A percentile compares a stretch with the other conserved stretches of the same genome.
These are phyloP conservation scores for Lepraria neglecta DNA, from an alignment of 495 filamentous ascomycete genomes.

Conservation along the genomic window DNA sequence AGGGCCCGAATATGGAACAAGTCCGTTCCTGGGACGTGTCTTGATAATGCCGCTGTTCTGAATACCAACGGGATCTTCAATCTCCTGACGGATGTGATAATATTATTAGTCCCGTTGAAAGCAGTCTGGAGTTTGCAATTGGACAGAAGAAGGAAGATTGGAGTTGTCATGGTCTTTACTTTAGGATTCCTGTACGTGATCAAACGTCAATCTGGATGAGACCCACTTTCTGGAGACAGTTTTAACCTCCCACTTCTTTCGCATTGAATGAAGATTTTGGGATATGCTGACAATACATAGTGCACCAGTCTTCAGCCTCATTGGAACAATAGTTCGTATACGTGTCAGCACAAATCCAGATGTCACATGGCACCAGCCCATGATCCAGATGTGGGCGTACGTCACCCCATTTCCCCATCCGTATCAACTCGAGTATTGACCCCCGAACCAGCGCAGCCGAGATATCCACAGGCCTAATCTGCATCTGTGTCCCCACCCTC, in stretches of 20 bases:
- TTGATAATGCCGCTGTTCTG: slow-evolving; percentile 32
- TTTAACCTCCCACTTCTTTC: too few relatives aligned
- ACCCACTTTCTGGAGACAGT: not conserved
- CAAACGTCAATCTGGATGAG: not conserved
- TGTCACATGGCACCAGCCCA: slow-evolving; percentile 28
- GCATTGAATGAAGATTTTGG: too few relatives aligned
- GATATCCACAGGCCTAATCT: slow-evolving; percentile 22
- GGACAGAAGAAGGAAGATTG: slow-evolving; percentile 26
- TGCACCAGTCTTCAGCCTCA: slow-evolving; percentile 30
- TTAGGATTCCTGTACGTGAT: slow-evolving; percentile 35
- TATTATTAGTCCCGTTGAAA: slow-evolving; percentile 35
- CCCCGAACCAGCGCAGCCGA: slow-evolving; percentile 18
- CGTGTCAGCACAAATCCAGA: slow-evolving; percentile 26
- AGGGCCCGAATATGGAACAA: slow-evolving; percentile 32
- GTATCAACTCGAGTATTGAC: not conserved
- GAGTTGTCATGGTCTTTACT: slow-evolving; percentile 34
- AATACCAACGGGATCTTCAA: slow-evolving; percentile 36
- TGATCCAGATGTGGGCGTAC: slow-evolving; percentile 23
- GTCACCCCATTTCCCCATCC: not conserved
- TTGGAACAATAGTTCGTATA: slow-evolving; percentile 29
- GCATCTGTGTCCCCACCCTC: slow-evolving; percentile 23
- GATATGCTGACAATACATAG: slow-evolving; percentile 12
- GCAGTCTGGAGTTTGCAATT: slow-evolving; percentile 35
- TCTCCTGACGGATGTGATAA: slow-evolving; percentile 35
- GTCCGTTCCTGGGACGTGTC: slow-evolving; percentile 29